Base-by-base conservation (phyloP, 257 asterid genomes). In the Solanum infundibuliforme region DNA sequence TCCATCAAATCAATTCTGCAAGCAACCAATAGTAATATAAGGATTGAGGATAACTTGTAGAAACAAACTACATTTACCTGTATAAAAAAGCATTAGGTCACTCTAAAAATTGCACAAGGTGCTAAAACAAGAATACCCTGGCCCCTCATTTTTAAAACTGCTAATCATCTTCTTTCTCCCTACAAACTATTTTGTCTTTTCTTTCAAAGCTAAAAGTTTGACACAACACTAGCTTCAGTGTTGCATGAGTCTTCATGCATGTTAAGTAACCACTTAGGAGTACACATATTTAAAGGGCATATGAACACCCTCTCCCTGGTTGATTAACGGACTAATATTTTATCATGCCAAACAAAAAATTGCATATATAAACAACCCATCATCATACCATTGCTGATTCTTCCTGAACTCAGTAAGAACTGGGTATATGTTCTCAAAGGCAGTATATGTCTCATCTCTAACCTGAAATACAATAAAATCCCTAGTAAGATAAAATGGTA, bases 391-490 rank as follows among this genome's bases (percentile, higher is more conserved):
- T 89, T 95, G 98, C 91, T 96, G 99, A 89, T 95, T 98, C 93
- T 95, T 96, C 87, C 99, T 93, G 85, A 92, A 96, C 90, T 96
- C 98, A 2, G 95, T 95, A 87, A 96, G 98, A 75, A 96, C 98
- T 11, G 98, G 99, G 92, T 96, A 95, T 91, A 96, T 96, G 88
- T 94, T 95, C 93, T 96, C 99, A 89, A 96, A 95, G 79, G 99
- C 98, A 38, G 95, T 91, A 88, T 94, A 96, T 0, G 99, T 96
- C 90, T 96, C 99, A 25, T 95, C 98, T 87, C 99, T 91, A 77
- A 95, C 98, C 99, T 96, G 96, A 86, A 87, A 34, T 79, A 23
- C 14, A 32, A 31, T 11, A 20, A 77, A 5, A 65, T 58, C 75
- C 83, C 23, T 23, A 29, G 35, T 68, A 20, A 21, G 39, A 41